Conservation (phyloP, 495 filamentous ascomycete species). For the Jackrogersella multiformis region DNA sequence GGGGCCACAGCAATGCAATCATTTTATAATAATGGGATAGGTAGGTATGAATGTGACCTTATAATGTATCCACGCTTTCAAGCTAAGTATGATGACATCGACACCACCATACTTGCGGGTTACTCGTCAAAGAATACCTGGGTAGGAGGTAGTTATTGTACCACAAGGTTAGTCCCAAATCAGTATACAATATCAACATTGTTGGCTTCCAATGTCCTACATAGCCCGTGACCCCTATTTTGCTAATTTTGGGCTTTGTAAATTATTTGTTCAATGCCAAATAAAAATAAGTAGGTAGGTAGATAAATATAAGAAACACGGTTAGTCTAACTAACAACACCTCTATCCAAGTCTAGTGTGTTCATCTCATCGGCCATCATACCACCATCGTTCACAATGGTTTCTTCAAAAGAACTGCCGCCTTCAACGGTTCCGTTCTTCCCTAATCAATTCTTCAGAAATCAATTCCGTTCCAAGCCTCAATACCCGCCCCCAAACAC, state of each 20-base stretch:
- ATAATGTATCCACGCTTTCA: neutral
- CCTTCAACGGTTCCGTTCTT: constrained; percentile 24
- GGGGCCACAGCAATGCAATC: neutral
- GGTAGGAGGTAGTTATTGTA: too few relatives aligned
- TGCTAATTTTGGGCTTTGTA: neutral
- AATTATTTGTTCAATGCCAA: neutral
- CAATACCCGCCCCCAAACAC: constrained; percentile 38
- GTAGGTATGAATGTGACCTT: neutral
- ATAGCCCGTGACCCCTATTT: neutral
- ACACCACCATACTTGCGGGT: neutral
- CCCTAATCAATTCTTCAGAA: constrained; percentile 39
- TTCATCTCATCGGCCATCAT: neutral
- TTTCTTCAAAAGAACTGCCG: constrained; percentile 25
- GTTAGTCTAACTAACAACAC: neutral
- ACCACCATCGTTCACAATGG: constrained; percentile 1
- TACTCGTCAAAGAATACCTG: constrained; percentile 1
- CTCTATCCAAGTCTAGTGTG: neutral
- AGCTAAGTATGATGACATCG: neutral
- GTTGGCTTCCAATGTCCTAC: neutral
- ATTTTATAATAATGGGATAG: neutral
- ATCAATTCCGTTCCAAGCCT: constrained; percentile 47
- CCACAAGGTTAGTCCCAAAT: neutral
- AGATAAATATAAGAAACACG: neutral
- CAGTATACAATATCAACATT: constrained; percentile 1
- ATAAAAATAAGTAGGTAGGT: neutral